These are phyloP conservation scores for Boechera stricta DNA, from an alignment of 345 rosid genomes.

Conservation along the genomic window DNA sequence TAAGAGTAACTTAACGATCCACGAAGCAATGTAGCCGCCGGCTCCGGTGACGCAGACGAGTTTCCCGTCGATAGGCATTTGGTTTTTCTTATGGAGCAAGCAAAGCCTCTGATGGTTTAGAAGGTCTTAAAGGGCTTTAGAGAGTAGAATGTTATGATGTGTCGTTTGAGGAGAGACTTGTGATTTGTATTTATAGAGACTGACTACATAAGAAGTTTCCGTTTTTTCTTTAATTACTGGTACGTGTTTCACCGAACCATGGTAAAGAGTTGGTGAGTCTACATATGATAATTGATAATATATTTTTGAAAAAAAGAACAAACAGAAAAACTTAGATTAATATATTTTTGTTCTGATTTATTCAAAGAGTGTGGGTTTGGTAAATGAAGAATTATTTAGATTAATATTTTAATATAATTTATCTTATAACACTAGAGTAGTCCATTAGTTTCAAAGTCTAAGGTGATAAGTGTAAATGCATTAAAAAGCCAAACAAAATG, in stretches of 20 bases:
- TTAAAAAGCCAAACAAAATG: slow-evolving; percentile 33
- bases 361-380: slow-evolving; percentile 43
- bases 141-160: slow-evolving; percentile 22
- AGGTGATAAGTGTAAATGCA: slow-evolving; percentile 37
- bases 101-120: slow-evolving; percentile 26
- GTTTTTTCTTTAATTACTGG: slow-evolving; percentile 4
- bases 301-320: not conserved
- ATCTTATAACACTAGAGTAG: slow-evolving; percentile 25
- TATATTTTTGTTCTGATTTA: not conserved
- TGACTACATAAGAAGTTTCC: slow-evolving; percentile 16
- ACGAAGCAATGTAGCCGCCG: slow-evolving; percentile 96
- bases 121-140: not conserved
- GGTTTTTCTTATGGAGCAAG: not conserved
- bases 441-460: slow-evolving; percentile 8
- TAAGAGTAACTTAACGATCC: slow-evolving; percentile 87
- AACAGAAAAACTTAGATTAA: not conserved
- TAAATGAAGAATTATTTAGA: slow-evolving; percentile 28
- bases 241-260: slow-evolving; percentile 39
- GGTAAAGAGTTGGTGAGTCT: slow-evolving; percentile 49
- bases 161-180: slow-evolving; percentile 25
- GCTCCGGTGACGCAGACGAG: slow-evolving; percentile 97
- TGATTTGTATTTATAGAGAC: slow-evolving; percentile 38
- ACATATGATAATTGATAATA: not conserved
- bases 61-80: slow-evolving; percentile 58
- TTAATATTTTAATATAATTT: not conserved